Evolutionary conservation across 2,329 filamentous ascomycete species (phyloP), one percentile per base, ranked within the genome.

Genomic region (Decorospora gaudefroyi): DNA sequence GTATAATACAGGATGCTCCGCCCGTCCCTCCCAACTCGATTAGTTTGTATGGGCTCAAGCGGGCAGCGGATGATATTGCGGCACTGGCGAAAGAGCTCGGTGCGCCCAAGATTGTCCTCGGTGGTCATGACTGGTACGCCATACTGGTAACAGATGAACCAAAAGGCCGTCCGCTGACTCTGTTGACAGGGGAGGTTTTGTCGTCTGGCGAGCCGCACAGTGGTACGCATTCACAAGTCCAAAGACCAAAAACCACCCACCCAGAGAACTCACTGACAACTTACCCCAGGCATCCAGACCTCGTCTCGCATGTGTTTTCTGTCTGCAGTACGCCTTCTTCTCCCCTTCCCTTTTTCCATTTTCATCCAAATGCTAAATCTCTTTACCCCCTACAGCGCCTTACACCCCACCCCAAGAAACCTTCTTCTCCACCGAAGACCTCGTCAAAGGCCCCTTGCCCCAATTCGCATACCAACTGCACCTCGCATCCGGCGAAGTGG

Each of bases 401-500:
- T 95, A 85, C 68, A 61, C 62, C 3, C 70, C 81, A 2, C 86
- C 87, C 0, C 57, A 60, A 46, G 74, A 67, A 40, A 69, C 65
- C 15, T 88, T 75, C 62, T 51, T 80, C 11, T 74, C 83, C 1
- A 73, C 86, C 2, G 79, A 86, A 59, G 71, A 79, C n/a, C 51
- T 87, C 18, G 80, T 87, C 30, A 74, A 75, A 29, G 73, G 55
- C 62, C 76, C 41, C 61, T 58, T 88, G 27, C 83, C 85, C 29
- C 86, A 87, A 61, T 92, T 95, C 64, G 78, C 73, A 10, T 99
- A 99, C 71, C 92, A 96, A 76, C 67, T 93, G 31, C 89, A 95
- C 55, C 80, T 96, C 37, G 80, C 78, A 1, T 83, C 84, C 13
- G 82, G 83, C 0, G 83, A 86, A 11, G 68, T 74, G 23, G 72